phyloP scores from a whole-genome alignment of 1,284 basidiomycete species.

The Ganoderma sinense region DNA sequence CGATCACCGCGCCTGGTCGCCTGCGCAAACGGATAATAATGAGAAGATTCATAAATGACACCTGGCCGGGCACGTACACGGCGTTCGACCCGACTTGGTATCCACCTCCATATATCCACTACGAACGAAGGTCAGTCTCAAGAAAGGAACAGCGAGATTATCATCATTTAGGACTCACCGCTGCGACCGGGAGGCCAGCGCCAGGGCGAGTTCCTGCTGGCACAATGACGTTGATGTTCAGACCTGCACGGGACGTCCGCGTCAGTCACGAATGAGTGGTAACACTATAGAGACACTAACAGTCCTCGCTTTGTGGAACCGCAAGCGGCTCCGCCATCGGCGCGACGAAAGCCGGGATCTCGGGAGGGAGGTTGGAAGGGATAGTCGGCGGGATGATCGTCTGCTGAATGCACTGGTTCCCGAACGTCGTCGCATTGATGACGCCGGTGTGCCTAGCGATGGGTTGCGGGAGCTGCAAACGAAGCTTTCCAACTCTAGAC shows the following conservation, averaged over 20 bases:
- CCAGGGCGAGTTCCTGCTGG: constrained; percentile 48
- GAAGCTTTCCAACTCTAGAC: constrained; percentile 32
- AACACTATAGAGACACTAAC: constrained; percentile 39
- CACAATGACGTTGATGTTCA: constrained; percentile 64
- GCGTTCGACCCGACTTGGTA: constrained; percentile 33
- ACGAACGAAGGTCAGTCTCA: not conserved
- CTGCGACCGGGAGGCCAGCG: constrained; percentile 49
- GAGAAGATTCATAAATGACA: not conserved
- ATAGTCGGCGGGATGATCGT: constrained; percentile 38
- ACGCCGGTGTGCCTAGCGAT: constrained; percentile 47
- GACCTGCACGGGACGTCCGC: constrained; percentile 44
- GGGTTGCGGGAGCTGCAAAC: constrained; percentile 55
- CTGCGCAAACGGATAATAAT: constrained; percentile 7
- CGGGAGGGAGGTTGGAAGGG: constrained; percentile 39
- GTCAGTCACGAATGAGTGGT: not conserved
- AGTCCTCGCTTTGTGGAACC: constrained; percentile 52
- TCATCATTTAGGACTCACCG: constrained; percentile 25
- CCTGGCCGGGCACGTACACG: constrained; percentile 15
- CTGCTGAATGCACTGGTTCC: constrained; percentile 61
- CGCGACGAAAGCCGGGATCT: constrained; percentile 44
- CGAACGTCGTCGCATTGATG: constrained; percentile 50
- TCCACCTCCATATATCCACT: constrained; percentile 40
- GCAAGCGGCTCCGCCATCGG: constrained; percentile 43
- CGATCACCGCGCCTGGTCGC: constrained; percentile 34
- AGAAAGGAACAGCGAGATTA: not conserved